A percentile compares a stretch with the other conserved stretches of the same genome.
Conservation (phyloP, 1,139 yeast species). For the Candida pseudoviswanathii region DNA sequence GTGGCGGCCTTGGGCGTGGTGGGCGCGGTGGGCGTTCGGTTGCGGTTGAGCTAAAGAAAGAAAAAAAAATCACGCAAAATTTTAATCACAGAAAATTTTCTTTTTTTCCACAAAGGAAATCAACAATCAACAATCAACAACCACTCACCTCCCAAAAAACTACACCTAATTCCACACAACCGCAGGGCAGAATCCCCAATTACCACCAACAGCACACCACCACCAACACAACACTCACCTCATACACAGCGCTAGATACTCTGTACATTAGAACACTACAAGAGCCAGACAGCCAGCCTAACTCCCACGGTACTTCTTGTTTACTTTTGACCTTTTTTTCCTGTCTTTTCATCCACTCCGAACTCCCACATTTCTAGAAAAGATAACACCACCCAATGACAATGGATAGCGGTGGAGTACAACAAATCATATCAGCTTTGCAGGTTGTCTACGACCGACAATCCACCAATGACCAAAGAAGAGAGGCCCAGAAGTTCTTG, state of each 20-base stretch:
- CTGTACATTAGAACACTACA: slow-evolving; percentile 3
- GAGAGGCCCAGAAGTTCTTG: slow-evolving; percentile 70
- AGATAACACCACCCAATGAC: slow-evolving; percentile 18
- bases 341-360: neutral
- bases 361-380: neutral
- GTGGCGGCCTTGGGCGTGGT: no score
- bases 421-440: slow-evolving; percentile 74
- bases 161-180: no score
- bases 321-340: neutral
- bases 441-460: slow-evolving; percentile 76
- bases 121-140: neutral
- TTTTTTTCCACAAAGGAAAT: neutral
- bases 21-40: neutral
- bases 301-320: neutral
- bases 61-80: slow-evolving; percentile 8
- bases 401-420: slow-evolving; percentile 69
- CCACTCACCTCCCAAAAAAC: neutral
- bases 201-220: neutral
- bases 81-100: neutral
- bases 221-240: neutral
- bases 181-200: neutral
- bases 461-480: slow-evolving; percentile 63
- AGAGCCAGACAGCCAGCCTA: no score
- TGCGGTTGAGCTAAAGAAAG: neutral
- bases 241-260: neutral